These are phyloP conservation scores for Hymenoscyphus infarciens DNA, from an alignment of 2,329 filamentous ascomycete genomes.

Conservation along the genomic window DNA sequence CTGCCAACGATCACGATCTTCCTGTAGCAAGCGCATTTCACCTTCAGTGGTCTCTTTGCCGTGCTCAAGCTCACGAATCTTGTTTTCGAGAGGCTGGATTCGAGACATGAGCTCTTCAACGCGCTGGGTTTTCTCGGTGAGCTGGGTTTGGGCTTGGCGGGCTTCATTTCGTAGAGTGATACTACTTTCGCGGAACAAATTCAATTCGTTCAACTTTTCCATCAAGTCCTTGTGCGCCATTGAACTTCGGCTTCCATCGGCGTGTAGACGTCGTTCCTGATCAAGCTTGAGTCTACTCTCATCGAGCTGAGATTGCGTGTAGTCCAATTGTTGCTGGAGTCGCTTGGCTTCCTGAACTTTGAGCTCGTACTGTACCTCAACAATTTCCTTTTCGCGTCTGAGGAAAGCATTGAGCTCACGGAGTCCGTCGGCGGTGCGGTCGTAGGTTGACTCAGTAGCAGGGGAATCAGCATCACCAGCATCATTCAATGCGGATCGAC, in stretches of 20 bases:
- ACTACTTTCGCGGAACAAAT: constrained; percentile 92
- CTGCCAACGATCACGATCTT: constrained; percentile 92
- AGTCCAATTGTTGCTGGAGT: constrained; percentile 84
- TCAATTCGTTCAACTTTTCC: constrained; percentile 92
- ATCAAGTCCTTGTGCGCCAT: constrained; percentile 85
- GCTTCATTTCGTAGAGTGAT: constrained; percentile 85
- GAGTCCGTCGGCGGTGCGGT: constrained; percentile 67
- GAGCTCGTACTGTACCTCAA: constrained; percentile 93
- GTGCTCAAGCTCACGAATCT: constrained; percentile 77
- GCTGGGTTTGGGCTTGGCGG: constrained; percentile 70
- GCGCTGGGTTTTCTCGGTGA: constrained; percentile 70
- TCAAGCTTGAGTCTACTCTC: constrained; percentile 85
- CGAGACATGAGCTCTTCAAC: constrained; percentile 71
- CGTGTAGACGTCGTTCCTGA: constrained; percentile 75
- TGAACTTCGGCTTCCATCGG: constrained; percentile 68
- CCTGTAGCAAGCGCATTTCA: constrained; percentile 82
- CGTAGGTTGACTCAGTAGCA: constrained; percentile 43
- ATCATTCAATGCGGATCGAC: constrained; percentile 57
- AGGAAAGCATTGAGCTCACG: constrained; percentile 90
- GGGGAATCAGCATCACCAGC: constrained; percentile 42
- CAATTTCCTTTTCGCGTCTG: constrained; percentile 92
- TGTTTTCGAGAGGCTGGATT: constrained; percentile 78
- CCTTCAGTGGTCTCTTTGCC: constrained; percentile 64
- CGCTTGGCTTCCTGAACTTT: constrained; percentile 85
- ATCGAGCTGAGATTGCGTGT: constrained; percentile 82